Conservation (phyloP, 2,329 filamentous ascomycete species). For the Colletotrichum phormii region DNA sequence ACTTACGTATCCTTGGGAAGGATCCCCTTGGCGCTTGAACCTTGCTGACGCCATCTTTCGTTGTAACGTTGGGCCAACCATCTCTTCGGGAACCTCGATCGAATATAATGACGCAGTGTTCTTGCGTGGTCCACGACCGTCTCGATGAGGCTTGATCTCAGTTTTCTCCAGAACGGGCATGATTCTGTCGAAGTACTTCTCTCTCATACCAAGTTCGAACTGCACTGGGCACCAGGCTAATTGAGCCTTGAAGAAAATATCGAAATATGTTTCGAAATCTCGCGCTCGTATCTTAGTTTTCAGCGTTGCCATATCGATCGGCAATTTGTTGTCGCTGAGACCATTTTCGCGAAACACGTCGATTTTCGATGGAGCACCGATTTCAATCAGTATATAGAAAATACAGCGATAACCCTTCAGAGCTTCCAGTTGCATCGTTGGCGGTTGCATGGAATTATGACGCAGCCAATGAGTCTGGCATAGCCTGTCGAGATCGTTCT, state of each 20-base stretch:
- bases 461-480: neutral
- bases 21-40: neutral
- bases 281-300: neutral
- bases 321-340: neutral
- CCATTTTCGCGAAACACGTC: neutral
- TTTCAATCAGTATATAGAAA: neutral
- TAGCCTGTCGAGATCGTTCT: neutral
- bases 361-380: neutral
- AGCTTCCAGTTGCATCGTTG: neutral
- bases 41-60: neutral
- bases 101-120: conserved; percentile 12
- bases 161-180: conserved; percentile 27
- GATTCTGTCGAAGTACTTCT: conserved; percentile 27
- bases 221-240: conserved; percentile 36
- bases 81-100: conserved; percentile 15
- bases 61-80: neutral
- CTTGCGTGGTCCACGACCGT: neutral
- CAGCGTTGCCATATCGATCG: neutral
- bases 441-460: neutral
- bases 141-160: conserved; percentile 7
- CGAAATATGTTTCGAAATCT: too few species aligned
- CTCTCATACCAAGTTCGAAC: conserved; percentile 33
- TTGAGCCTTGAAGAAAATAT: too few species aligned
- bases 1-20: neutral
- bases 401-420: neutral